Conservation (phyloP, 495 filamentous ascomycete species). For the Acidomyces sp. region DNA sequence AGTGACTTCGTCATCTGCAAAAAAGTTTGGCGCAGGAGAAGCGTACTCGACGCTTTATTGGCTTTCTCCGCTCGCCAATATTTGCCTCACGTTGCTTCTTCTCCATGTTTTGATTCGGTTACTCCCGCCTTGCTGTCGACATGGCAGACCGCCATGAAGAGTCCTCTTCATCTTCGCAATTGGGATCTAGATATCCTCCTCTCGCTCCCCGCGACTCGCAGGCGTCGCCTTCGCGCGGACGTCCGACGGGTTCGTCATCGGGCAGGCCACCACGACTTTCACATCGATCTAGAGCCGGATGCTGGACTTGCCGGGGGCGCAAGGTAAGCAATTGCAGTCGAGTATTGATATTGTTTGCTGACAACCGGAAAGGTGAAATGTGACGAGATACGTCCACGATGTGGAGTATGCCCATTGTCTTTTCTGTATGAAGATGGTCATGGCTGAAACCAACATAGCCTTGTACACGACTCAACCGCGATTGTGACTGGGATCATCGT, state of each 20-base stretch:
- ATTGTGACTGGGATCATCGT: slow-evolving; percentile 19
- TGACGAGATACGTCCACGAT: slow-evolving; percentile 17
- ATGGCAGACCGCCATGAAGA: slow-evolving; percentile 11
- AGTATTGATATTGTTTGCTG: not conserved
- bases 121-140: slow-evolving; percentile 1
- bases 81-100: slow-evolving; percentile 1
- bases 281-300: slow-evolving; percentile 19
- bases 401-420: slow-evolving; percentile 11
- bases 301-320: slow-evolving; percentile 19
- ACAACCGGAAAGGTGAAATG: slow-evolving; percentile 18
- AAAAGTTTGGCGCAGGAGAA: not conserved
- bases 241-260: slow-evolving; percentile 1
- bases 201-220: slow-evolving; percentile 11
- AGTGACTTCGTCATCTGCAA: not conserved
- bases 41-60: slow-evolving; percentile 1
- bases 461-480: slow-evolving; percentile 13
- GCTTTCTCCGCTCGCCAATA: slow-evolving; percentile 4
- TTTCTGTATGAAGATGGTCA: not conserved
- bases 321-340: slow-evolving; percentile 7
- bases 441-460: slow-evolving; percentile 9
- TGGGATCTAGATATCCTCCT: not conserved
- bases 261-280: slow-evolving; percentile 11
- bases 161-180: not conserved
- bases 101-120: not conserved
- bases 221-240: slow-evolving; percentile 1